Evolutionary conservation across 768 basidiomycete species (phyloP).

Genomic region (Russula griseocarnosa): DNA sequence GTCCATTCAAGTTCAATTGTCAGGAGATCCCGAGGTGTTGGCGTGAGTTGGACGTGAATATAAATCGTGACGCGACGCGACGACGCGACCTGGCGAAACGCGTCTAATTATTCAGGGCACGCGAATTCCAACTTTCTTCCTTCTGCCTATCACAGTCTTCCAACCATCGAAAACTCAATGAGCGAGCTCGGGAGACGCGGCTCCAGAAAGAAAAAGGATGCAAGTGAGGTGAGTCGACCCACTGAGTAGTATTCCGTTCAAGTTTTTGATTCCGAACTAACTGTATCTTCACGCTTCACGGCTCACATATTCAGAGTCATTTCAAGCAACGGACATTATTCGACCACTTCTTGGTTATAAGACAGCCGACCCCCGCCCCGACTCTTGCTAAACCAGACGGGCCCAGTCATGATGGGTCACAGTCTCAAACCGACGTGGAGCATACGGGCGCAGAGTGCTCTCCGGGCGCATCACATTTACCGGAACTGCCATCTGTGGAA

Average conservation of each 20-base stretch:
- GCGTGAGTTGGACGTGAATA: background rate
- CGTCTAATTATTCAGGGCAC: background rate
- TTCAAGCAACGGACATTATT: slow-evolving; percentile 33
- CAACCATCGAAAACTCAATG: background rate
- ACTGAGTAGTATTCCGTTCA: background rate
- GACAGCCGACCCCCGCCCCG: background rate
- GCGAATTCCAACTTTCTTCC: background rate
- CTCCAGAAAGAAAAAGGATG: slow-evolving; percentile 10
- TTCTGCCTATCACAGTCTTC: background rate
- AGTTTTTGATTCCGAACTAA: background rate
- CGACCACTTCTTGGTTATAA: slow-evolving; percentile 17
- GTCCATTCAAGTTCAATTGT: background rate
- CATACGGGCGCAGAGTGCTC: background rate
- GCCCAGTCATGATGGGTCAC: background rate
- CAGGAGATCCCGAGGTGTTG: background rate
- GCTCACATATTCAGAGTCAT: slow-evolving; percentile 9
- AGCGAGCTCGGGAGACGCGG: slow-evolving; percentile 5
- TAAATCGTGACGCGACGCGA: slow-evolving; percentile 7
- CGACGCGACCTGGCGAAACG: slow-evolving; percentile 4
- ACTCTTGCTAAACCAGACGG: background rate
- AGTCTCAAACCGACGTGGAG: background rate
- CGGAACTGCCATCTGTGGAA: background rate
- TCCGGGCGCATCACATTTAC: background rate
- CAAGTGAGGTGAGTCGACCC: slow-evolving; percentile 8
- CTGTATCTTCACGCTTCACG: background rate